phyloP scores from a whole-genome alignment of 2,329 filamentous ascomycete genomes.

The Pochonia chlamydosporia region DNA sequence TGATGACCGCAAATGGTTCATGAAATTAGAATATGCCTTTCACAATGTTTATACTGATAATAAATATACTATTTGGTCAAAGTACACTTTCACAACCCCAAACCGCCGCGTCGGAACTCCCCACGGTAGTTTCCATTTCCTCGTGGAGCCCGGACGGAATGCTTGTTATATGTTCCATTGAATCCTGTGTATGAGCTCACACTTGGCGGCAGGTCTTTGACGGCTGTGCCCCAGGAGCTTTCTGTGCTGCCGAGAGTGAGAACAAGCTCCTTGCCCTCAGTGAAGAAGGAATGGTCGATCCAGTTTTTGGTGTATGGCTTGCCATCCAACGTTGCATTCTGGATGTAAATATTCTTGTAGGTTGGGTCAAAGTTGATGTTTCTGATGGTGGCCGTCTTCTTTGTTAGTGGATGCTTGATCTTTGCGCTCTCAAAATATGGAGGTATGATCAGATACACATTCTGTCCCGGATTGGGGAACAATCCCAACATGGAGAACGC shows the following conservation, averaged over 20 bases:
- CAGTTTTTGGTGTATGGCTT: constrained; percentile 57
- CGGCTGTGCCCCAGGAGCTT: constrained; percentile 57
- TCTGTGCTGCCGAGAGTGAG: constrained; percentile 54
- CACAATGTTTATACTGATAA: too few relatives aligned
- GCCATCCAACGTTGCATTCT: constrained; percentile 58
- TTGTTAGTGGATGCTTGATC: constrained; percentile 51
- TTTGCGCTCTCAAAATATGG: constrained; percentile 60
- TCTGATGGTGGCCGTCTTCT: constrained; percentile 53
- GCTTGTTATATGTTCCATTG: neutral
- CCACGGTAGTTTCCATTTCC: neutral
- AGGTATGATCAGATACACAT: constrained; percentile 66
- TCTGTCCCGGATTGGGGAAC: constrained; percentile 62
- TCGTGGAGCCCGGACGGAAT: neutral
- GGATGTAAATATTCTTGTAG: constrained; percentile 57
- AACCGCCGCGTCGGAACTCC: neutral
- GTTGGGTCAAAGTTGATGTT: constrained; percentile 56
- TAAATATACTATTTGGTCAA: too few relatives aligned
- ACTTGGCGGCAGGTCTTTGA: constrained; percentile 59
- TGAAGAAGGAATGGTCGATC: constrained; percentile 63
- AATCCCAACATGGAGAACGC: constrained; percentile 64
- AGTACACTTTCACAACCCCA: too few relatives aligned
- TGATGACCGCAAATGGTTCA: too few relatives aligned
- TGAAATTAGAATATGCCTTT: too few relatives aligned
- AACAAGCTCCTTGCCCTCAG: constrained; percentile 58
- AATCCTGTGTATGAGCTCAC: constrained; percentile 30